These are phyloP conservation scores for Yamadazyma pseudoaaseri DNA, from an alignment of 1,139 yeast genomes.

Conservation along the genomic window DNA sequence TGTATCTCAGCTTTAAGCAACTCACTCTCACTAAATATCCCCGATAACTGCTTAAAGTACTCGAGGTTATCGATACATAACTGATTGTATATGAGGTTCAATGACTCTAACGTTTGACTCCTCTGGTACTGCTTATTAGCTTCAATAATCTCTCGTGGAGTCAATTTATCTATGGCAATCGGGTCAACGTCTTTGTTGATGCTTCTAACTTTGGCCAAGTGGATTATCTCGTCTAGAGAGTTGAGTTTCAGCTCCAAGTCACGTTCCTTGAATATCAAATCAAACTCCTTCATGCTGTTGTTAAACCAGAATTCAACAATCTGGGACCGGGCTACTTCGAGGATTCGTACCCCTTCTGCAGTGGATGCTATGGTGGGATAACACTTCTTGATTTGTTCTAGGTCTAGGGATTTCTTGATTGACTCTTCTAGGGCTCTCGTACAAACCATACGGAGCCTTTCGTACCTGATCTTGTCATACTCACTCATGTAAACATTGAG, in stretches of 20 bases:
- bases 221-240: conserved; percentile 64
- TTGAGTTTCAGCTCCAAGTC: conserved; percentile 55
- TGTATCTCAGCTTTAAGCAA: conserved; percentile 23
- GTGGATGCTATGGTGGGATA: conserved; percentile 59
- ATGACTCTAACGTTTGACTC: conserved; percentile 25
- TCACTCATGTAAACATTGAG: not conserved
- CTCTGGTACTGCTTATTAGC: conserved; percentile 27
- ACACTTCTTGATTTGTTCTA: conserved; percentile 62
- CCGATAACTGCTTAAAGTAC: conserved; percentile 24
- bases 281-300: conserved; percentile 61
- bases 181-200: conserved; percentile 6
- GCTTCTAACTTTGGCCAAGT: conserved; percentile 45
- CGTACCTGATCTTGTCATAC: conserved; percentile 46
- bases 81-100: conserved; percentile 38
- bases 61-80: conserved; percentile 36
- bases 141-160: conserved; percentile 34
- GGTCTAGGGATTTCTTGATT: conserved; percentile 52
- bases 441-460: conserved; percentile 54
- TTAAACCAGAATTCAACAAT: conserved; percentile 60
- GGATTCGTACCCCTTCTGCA: conserved; percentile 48
- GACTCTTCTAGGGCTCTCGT: conserved; percentile 70
- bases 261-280: conserved; percentile 63
- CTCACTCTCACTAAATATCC: conserved; percentile 22
- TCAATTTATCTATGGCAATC: conserved; percentile 26
- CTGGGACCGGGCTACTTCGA: conserved; percentile 61